phyloP scores from a whole-genome alignment of 306 rosid species.

The apple (Malus domestica) region DNA sequence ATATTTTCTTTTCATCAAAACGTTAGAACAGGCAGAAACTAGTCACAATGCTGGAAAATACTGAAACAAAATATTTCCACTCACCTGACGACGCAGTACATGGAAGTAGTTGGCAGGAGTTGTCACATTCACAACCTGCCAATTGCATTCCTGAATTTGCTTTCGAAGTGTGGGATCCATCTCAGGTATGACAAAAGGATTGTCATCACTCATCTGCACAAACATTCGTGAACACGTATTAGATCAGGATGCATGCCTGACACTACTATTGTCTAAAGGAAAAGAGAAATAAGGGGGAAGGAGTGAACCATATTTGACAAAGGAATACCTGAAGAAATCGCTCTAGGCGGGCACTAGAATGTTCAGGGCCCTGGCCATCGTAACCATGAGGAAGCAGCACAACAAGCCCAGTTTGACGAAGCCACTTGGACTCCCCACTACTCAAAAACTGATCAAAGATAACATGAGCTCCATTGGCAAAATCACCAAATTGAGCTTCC shows the following conservation, averaged over 20 bases:
- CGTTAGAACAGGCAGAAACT: slow-evolving; percentile 6
- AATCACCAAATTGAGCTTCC: slow-evolving; percentile 99
- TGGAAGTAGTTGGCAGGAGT: slow-evolving; percentile 99
- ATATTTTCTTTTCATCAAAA: neutral
- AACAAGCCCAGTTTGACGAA: slow-evolving; percentile 92
- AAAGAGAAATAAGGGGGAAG: neutral
- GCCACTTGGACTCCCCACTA: slow-evolving; percentile 97
- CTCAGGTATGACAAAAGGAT: slow-evolving; percentile 86
- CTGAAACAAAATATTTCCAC: slow-evolving; percentile 24
- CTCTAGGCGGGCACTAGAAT: slow-evolving; percentile 87
- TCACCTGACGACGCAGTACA: slow-evolving; percentile 90
- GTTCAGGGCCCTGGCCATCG: slow-evolving; percentile 99
- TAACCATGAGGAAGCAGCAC: slow-evolving; percentile 95
- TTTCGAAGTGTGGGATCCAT: slow-evolving; percentile 93
- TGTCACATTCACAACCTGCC: slow-evolving; percentile 94
- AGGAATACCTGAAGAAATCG: slow-evolving; percentile 79
- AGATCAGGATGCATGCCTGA: neutral
- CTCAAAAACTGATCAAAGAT: slow-evolving; percentile 90
- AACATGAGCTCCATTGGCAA: slow-evolving; percentile 95
- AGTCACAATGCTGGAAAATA: neutral
- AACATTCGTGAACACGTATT: slow-evolving; percentile 12
- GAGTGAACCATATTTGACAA: neutral
- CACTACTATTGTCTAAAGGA: neutral
- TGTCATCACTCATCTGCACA: slow-evolving; percentile 95
- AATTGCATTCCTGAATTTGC: slow-evolving; percentile 97